Conservation (phyloP, 208 protist species). For the Crithidia fasciculata region DNA sequence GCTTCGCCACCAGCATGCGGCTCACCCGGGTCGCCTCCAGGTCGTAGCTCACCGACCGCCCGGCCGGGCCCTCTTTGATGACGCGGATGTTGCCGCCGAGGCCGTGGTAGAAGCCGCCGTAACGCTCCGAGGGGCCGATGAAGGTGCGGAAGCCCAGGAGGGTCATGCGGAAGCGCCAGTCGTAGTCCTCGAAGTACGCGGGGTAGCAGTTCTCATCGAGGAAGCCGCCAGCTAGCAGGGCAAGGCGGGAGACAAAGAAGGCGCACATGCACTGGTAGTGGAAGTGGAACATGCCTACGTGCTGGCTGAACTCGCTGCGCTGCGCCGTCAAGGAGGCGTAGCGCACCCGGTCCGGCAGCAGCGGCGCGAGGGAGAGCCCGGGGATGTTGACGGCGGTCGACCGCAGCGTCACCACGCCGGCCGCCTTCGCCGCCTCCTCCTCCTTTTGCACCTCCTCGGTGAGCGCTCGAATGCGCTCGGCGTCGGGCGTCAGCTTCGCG, state of each 20-base stretch:
- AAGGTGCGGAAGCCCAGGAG: conserved; percentile 18
- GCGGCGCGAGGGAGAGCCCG: neutral
- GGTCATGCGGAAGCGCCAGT: conserved; percentile 16
- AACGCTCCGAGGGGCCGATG: conserved; percentile 13
- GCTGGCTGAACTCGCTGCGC: conserved; percentile 10
- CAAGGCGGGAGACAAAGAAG: conserved; percentile 19
- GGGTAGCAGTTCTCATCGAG: conserved; percentile 28
- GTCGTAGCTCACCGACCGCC: conserved; percentile 16
- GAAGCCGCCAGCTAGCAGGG: conserved; percentile 25
- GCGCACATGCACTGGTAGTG: conserved; percentile 23
- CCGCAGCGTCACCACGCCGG: conserved; percentile 5
- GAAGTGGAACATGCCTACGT: conserved; percentile 25
- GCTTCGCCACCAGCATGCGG: conserved; percentile 19
- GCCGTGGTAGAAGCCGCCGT: conserved; percentile 20
- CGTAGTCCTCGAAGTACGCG: conserved; percentile 28
- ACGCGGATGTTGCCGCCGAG: conserved; percentile 21
- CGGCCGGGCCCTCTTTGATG: conserved; percentile 1
- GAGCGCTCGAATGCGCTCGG: conserved; percentile 16
- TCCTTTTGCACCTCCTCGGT: conserved; percentile 20
- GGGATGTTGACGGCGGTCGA: conserved; percentile 2
- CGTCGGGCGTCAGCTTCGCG: conserved; percentile 11
- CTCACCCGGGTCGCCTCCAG: conserved; percentile 1
- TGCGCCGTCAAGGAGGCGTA: conserved; percentile 6
- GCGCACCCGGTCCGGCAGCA: conserved; percentile 15
- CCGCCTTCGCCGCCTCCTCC: conserved; percentile 3